Conservation (phyloP, 1,284 basidiomycete species). For the Ganoderma multipileum region DNA sequence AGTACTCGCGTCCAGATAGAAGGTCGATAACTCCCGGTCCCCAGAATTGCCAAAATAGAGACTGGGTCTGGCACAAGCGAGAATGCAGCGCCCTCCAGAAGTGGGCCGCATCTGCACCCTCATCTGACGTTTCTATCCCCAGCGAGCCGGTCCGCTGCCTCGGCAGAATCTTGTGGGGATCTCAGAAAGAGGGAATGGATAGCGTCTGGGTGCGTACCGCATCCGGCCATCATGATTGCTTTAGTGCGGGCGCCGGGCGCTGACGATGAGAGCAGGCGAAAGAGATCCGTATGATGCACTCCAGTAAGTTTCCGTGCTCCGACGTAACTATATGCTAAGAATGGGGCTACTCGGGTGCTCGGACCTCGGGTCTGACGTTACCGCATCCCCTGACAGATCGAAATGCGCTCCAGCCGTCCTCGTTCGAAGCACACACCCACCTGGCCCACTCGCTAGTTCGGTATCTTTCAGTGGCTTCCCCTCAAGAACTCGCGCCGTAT, state of each 20-base stretch:
- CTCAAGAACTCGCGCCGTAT: slow-evolving; percentile 62
- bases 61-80: slow-evolving; percentile 79
- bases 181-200: slow-evolving; percentile 58
- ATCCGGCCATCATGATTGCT: slow-evolving; percentile 6
- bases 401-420: slow-evolving; percentile 51
- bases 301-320: slow-evolving; percentile 57
- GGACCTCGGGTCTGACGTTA: background rate
- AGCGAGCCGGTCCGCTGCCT: slow-evolving; percentile 79
- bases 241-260: slow-evolving; percentile 8
- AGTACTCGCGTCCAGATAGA: background rate
- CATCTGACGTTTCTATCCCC: slow-evolving; percentile 57
- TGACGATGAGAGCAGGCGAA: slow-evolving; percentile 54
- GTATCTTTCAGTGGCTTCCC: slow-evolving; percentile 65
- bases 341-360: background rate
- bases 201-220: slow-evolving; percentile 64
- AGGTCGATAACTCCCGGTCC: slow-evolving; percentile 2
- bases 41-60: slow-evolving; percentile 78
- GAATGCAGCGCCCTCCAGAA: slow-evolving; percentile 77
- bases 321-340: background rate
- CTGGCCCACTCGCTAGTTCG: slow-evolving; percentile 75
- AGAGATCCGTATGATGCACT: slow-evolving; percentile 76
- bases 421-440: slow-evolving; percentile 65
- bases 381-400: slow-evolving; percentile 48
- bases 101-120: slow-evolving; percentile 60
- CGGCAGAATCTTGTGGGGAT: slow-evolving; percentile 77